These are phyloP conservation scores for Alternaria angustiovoidea DNA, from an alignment of 2,329 filamentous ascomycete species.

Conservation along the genomic window DNA sequence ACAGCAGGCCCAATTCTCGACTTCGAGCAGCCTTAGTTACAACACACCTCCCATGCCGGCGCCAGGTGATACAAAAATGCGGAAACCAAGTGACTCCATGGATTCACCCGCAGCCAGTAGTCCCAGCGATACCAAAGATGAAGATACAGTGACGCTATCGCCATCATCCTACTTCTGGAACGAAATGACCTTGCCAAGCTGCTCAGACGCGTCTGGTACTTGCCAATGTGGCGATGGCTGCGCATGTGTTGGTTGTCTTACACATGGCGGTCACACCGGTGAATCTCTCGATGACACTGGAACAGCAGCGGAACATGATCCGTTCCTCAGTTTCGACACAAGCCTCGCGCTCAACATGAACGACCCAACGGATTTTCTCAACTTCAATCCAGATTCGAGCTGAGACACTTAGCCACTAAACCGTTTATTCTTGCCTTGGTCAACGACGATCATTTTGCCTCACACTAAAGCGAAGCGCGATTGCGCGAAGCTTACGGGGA, in stretches of 20 bases:
- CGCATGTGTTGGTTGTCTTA: constrained; percentile 61
- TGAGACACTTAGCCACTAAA: neutral
- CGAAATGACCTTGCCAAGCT: constrained; percentile 50
- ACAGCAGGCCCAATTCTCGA: constrained; percentile 26
- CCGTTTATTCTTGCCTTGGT: neutral
- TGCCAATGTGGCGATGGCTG: constrained; percentile 63
- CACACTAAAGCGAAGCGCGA: neutral
- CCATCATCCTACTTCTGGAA: constrained; percentile 51
- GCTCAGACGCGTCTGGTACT: constrained; percentile 59
- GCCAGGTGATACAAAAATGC: constrained; percentile 7
- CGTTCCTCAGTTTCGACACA: constrained; percentile 27
- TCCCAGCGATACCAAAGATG: constrained; percentile 41
- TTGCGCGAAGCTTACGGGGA: neutral
- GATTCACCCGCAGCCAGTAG: constrained; percentile 35
- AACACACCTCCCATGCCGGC: constrained; percentile 16
- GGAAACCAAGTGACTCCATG: constrained; percentile 25
- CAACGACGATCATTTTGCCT: neutral
- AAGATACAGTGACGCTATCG: constrained; percentile 46
- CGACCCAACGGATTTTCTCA: constrained; percentile 20
- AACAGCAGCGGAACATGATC: constrained; percentile 20
- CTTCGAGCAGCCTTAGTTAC: constrained; percentile 20
- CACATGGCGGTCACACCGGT: constrained; percentile 60
- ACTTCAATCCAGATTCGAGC: constrained; percentile 13
- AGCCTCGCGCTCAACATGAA: constrained; percentile 13
- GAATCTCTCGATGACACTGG: constrained; percentile 43